These are phyloP conservation scores for Solanum phureja DNA, from an alignment of 257 asterid species.

Conservation along the genomic window DNA sequence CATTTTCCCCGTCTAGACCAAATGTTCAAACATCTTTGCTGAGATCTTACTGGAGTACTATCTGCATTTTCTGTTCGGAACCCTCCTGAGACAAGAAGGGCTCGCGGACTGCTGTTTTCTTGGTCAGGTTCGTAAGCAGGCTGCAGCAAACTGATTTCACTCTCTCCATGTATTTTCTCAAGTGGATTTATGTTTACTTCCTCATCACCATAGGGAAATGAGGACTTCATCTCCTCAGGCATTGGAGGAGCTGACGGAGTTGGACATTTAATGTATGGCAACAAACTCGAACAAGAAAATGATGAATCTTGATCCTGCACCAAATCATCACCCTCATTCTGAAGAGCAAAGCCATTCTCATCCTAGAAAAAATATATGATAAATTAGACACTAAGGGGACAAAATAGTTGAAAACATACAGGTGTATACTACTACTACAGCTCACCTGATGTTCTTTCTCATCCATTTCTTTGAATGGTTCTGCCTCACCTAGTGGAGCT, in stretches of 20 bases:
- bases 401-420: neutral
- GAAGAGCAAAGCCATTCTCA: slow-evolving; percentile 3
- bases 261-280: slow-evolving; percentile 10
- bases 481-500: slow-evolving; percentile 32
- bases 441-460: slow-evolving; percentile 22
- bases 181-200: neutral
- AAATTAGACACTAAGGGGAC: neutral
- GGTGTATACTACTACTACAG: neutral
- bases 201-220: slow-evolving; percentile 9
- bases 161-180: neutral
- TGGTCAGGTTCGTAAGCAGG: neutral
- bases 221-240: slow-evolving; percentile 13
- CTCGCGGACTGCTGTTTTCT: neutral
- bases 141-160: neutral
- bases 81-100: neutral
- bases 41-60: slow-evolving; percentile 21
- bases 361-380: slow-evolving; percentile 22
- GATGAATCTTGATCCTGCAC: slow-evolving; percentile 21
- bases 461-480: slow-evolving; percentile 19
- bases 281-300: slow-evolving; percentile 21
- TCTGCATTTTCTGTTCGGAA: slow-evolving; percentile 17
- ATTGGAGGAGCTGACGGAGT: slow-evolving; percentile 19
- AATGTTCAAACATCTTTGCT: slow-evolving; percentile 32
- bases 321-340: slow-evolving; percentile 20
- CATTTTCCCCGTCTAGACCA: slow-evolving; percentile 71